phyloP scores from a whole-genome alignment of 2,329 filamentous ascomycete genomes.

The Purpureocillium lavendulum region DNA sequence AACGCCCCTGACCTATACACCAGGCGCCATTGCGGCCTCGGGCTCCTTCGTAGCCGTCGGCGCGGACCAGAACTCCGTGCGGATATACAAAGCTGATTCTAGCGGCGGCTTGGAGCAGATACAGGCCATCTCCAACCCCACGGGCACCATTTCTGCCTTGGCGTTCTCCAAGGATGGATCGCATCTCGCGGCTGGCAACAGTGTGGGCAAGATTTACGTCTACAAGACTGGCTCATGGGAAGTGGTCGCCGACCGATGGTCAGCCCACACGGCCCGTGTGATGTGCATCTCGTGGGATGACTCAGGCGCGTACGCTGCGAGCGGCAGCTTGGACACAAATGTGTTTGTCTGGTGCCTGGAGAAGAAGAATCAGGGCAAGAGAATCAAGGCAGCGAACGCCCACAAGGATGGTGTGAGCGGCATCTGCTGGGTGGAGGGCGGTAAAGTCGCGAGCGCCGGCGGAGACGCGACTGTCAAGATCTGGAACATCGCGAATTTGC shows the following conservation, averaged over 20 bases:
- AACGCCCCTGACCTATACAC: conserved; percentile 52
- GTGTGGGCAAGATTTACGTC: conserved; percentile 78
- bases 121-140: conserved; percentile 57
- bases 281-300: conserved; percentile 66
- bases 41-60: conserved; percentile 67
- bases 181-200: conserved; percentile 73
- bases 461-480: conserved; percentile 87
- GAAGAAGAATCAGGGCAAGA: conserved; percentile 70
- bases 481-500: conserved; percentile 48
- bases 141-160: conserved; percentile 67
- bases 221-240: conserved; percentile 57
- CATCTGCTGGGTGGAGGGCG: conserved; percentile 67
- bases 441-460: conserved; percentile 69
- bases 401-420: conserved; percentile 95
- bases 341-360: conserved; percentile 84
- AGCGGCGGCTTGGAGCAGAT: conserved; percentile 44
- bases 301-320: conserved; percentile 68
- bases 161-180: conserved; percentile 74
- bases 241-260: conserved; percentile 68
- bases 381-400: conserved; percentile 77
- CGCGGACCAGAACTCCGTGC: conserved; percentile 62
- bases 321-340: conserved; percentile 83
- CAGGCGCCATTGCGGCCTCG: conserved; percentile 64
- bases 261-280: conserved; percentile 50
- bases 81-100: conserved; percentile 57